phyloP scores from a whole-genome alignment of 371 early-diverging fungal species.

The Entomophthora muscae region DNA sequence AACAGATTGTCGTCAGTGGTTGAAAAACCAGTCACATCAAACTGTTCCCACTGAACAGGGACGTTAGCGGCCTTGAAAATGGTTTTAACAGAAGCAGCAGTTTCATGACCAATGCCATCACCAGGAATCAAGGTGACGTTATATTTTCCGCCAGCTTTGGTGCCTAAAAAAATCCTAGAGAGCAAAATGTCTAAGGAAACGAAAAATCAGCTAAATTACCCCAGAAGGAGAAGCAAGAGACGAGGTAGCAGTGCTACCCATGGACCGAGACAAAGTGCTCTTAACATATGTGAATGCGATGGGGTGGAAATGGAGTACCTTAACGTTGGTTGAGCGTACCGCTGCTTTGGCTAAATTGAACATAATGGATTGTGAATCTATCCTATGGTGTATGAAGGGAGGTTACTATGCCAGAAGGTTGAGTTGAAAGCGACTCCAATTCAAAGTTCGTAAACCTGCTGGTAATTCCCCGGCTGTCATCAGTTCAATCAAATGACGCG shows the following conservation, averaged over 20 bases:
- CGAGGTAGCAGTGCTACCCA: not conserved
- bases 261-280: not conserved
- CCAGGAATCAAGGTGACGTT: slow-evolving; percentile 94
- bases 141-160: slow-evolving; percentile 73
- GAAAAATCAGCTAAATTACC: not conserved
- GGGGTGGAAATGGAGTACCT: not conserved
- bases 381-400: too few relatives aligned
- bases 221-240: not conserved
- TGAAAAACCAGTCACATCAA: slow-evolving; percentile 77
- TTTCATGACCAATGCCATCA: slow-evolving; percentile 92
- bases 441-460: too few relatives aligned
- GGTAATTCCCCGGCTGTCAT: too few relatives aligned
- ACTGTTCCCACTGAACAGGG: slow-evolving; percentile 90
- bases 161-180: slow-evolving; percentile 8
- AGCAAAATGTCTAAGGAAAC: not conserved
- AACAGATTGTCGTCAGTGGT: slow-evolving; percentile 46
- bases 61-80: slow-evolving; percentile 82
- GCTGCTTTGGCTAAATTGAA: slow-evolving; percentile 3
- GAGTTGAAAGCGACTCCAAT: too few relatives aligned
- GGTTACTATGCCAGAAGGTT: too few relatives aligned
- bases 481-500: too few relatives aligned
- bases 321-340: not conserved
- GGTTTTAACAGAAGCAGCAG: slow-evolving; percentile 72
- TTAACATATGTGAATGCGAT: not conserved
- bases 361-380: not conserved